A percentile compares a stretch with the other conserved stretches of the same genome.
Conservation (phyloP, 805 yeast species). For the Kazachstania africana region DNA sequence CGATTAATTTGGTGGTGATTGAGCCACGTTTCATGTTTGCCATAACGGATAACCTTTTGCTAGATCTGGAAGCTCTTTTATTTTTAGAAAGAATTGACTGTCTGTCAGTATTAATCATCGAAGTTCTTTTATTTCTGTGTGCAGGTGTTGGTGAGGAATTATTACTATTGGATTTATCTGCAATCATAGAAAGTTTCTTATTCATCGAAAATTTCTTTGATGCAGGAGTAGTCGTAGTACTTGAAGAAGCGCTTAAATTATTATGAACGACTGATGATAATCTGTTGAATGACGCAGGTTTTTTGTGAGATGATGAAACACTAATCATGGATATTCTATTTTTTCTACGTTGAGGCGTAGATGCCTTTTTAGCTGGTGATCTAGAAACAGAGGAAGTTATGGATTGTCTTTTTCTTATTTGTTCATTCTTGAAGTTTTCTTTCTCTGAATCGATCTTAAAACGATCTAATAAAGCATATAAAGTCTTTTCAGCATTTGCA, state of each 20-base stretch:
- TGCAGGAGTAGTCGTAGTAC: conserved; percentile 12
- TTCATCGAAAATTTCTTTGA: conserved; percentile 8
- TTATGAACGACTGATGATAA: conserved; percentile 15
- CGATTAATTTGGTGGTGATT: conserved; percentile 55
- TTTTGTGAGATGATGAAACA: conserved; percentile 38
- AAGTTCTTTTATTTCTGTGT: conserved; percentile 17
- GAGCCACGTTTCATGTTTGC: conserved; percentile 49
- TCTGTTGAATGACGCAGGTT: conserved; percentile 35
- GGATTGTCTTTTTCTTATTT: conserved; percentile 32
- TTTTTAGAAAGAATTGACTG: conserved; percentile 3
- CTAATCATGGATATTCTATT: conserved; percentile 33
- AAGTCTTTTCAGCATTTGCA: conserved; percentile 67
- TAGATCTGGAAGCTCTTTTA: conserved; percentile 19
- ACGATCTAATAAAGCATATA: conserved; percentile 61
- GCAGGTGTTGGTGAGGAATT: conserved; percentile 24
- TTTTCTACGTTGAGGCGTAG: conserved; percentile 25
- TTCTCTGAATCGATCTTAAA: conserved; percentile 49
- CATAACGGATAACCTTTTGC: conserved; percentile 29
- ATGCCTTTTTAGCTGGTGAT: conserved; percentile 5
- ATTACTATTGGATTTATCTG: conserved; percentile 14
- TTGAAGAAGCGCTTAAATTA: conserved; percentile 13
- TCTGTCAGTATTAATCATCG: conserved; percentile 13
- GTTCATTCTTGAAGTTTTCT: conserved; percentile 23
- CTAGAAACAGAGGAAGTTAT: conserved; percentile 7
- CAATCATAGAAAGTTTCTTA: conserved; percentile 15